Percentiles rank a stretch among this genome's conserved stretches.
phyloP scores from a whole-genome alignment of 805 yeast species.

The Candida glaebosa region DNA sequence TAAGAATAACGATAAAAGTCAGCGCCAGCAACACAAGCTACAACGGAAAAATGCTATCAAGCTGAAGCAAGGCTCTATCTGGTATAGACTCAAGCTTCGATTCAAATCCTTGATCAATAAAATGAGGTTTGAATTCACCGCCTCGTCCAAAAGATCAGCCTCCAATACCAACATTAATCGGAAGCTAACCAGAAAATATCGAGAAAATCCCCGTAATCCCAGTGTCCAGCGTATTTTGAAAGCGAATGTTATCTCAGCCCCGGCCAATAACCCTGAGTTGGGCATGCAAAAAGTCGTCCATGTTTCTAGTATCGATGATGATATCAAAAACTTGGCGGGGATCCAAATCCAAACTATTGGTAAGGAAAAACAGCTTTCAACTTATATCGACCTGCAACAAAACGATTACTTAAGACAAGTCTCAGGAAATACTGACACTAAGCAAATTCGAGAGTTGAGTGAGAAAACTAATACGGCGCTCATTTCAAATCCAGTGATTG shows the following conservation, averaged over 20 bases:
- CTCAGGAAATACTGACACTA: neutral
- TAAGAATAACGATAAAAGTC: neutral
- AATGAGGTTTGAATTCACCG: constrained; percentile 23
- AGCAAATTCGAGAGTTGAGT: neutral
- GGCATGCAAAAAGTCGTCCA: neutral
- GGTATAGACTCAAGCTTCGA: constrained; percentile 29
- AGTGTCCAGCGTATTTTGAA: constrained; percentile 7
- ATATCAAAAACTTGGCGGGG: neutral
- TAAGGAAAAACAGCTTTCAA: neutral
- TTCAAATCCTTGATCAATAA: constrained; percentile 22
- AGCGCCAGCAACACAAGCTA: constrained; percentile 6
- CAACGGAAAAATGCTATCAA: constrained; percentile 32
- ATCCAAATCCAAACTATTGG: neutral
- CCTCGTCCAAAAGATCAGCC: constrained; percentile 22
- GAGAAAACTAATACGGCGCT: neutral
- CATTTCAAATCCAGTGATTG: neutral
- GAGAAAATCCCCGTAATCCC: constrained; percentile 14
- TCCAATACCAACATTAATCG: constrained; percentile 3
- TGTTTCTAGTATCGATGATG: neutral
- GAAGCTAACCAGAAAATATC: constrained; percentile 14
- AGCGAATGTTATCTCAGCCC: neutral
- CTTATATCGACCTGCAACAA: neutral
- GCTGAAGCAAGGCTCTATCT: constrained; percentile 27
- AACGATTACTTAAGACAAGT: neutral
- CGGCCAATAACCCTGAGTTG: neutral